A percentile compares a stretch with the other conserved stretches of the same genome.
phyloP scores from a whole-genome alignment of 2,329 filamentous ascomycete species.

The Fusarium sp. region DNA sequence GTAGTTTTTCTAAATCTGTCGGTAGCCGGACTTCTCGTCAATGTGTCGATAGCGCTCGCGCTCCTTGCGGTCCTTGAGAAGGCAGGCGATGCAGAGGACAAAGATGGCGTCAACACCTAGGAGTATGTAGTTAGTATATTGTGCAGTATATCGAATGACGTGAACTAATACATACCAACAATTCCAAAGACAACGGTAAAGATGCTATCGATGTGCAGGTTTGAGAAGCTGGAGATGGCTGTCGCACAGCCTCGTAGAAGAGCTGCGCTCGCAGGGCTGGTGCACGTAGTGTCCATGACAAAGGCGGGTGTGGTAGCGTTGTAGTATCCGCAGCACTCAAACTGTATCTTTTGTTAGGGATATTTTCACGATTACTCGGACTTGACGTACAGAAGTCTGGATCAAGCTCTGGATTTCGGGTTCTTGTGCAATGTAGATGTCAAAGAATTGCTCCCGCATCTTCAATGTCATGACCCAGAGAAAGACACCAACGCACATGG shows the following conservation, averaged over 20 bases:
- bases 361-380: background rate
- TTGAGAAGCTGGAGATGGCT: slow-evolving; percentile 75
- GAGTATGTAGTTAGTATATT: slow-evolving; percentile 1
- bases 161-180: slow-evolving; percentile 63
- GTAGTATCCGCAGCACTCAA: slow-evolving; percentile 83
- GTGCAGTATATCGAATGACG: no score
- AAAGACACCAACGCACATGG: slow-evolving; percentile 72
- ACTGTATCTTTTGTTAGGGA: slow-evolving; percentile 58
- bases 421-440: slow-evolving; percentile 70
- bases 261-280: slow-evolving; percentile 76
- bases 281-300: slow-evolving; percentile 74
- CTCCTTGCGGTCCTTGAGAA: slow-evolving; percentile 85
- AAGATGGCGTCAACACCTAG: slow-evolving; percentile 73
- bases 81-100: slow-evolving; percentile 77
- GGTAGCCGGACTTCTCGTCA: slow-evolving; percentile 78
- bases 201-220: slow-evolving; percentile 77
- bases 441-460: slow-evolving; percentile 71
- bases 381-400: slow-evolving; percentile 71
- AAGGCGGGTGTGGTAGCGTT: slow-evolving; percentile 80
- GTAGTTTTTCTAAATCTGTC: slow-evolving; percentile 54
- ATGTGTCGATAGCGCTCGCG: slow-evolving; percentile 82
- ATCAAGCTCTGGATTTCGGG: slow-evolving; percentile 72
- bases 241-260: slow-evolving; percentile 77
- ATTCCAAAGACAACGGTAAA: slow-evolving; percentile 86
- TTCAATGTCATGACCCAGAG: slow-evolving; percentile 81